phyloP scores from a whole-genome alignment of 176 grass and related monocot species.

The Pontederia paniculata region DNA sequence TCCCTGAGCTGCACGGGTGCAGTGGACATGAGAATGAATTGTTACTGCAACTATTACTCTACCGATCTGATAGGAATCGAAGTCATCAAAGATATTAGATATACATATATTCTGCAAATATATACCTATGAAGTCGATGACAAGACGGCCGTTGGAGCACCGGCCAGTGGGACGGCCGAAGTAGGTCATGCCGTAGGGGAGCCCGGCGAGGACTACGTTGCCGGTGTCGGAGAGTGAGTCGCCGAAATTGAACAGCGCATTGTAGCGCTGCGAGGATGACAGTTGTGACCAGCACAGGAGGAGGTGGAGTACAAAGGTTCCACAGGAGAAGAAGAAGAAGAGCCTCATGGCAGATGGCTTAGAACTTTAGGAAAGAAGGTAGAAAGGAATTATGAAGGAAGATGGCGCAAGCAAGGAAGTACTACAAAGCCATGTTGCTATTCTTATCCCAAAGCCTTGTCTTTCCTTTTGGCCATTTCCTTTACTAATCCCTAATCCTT shows the following conservation, averaged over 20 bases:
- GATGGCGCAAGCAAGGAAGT: too few species aligned
- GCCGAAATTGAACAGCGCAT: slow-evolving; percentile 13
- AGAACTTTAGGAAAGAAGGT: too few species aligned
- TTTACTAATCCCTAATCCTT: too few species aligned
- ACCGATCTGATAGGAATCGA: neutral
- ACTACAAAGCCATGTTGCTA: too few species aligned
- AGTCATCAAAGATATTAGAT: neutral
- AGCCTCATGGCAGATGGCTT: too few species aligned
- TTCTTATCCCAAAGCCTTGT: too few species aligned
- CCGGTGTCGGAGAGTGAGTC: slow-evolving; percentile 15
- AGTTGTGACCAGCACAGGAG: neutral
- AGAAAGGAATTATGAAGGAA: too few species aligned
- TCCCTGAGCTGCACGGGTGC: slow-evolving; percentile 29
- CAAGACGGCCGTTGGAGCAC: slow-evolving; percentile 11
- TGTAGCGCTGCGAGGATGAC: slow-evolving; percentile 4
- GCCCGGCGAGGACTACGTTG: slow-evolving; percentile 8
- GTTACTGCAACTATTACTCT: neutral
- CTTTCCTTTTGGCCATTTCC: too few species aligned
- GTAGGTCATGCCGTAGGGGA: slow-evolving; percentile 16
- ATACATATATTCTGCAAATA: too few species aligned
- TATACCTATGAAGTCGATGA: slow-evolving; percentile 12
- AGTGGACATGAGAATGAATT: neutral
- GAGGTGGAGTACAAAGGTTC: neutral
- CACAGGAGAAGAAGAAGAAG: too few species aligned
- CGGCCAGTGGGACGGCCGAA: slow-evolving; percentile 8